phyloP scores from a whole-genome alignment of 352 stramenopile genomes.

The Phytophthora rubi region DNA sequence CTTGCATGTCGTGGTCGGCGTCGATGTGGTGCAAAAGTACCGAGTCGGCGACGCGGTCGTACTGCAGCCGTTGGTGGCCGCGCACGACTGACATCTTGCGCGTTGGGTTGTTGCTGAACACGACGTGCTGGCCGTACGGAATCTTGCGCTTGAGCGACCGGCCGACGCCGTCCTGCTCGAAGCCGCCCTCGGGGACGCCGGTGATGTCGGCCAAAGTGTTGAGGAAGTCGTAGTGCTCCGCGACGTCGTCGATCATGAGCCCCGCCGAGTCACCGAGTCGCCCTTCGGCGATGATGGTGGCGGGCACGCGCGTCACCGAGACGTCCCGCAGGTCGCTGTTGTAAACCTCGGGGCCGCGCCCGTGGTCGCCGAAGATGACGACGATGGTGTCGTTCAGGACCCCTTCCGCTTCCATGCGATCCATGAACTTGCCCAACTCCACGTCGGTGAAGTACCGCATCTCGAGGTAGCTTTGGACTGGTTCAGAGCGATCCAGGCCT shows the following conservation, averaged over 20 bases:
- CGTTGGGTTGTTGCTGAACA: conserved; percentile 18
- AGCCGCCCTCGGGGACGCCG: conserved; percentile 9
- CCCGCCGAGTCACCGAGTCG: conserved; percentile 9
- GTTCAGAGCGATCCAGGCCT: not conserved
- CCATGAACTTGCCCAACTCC: conserved; percentile 14
- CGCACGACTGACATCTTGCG: conserved; percentile 23
- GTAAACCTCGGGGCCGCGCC: not conserved
- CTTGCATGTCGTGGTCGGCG: conserved; percentile 16
- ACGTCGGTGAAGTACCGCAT: conserved; percentile 13
- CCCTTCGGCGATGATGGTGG: conserved; percentile 18
- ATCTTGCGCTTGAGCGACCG: conserved; percentile 20
- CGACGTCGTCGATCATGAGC: conserved; percentile 16
- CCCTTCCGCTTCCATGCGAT: conserved; percentile 14
- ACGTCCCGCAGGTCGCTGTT: not conserved
- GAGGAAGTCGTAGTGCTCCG: conserved; percentile 26
- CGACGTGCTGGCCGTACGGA: not conserved
- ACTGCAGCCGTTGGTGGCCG: conserved; percentile 15
- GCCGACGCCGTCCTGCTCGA: conserved; percentile 12
- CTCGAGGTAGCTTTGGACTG: conserved; percentile 8
- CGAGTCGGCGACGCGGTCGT: conserved; percentile 1
- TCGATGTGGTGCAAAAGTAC: conserved; percentile 17
- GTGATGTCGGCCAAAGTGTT: conserved; percentile 23
- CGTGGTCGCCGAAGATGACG: conserved; percentile 7
- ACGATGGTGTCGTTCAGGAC: conserved; percentile 20
- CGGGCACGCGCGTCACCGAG: conserved; percentile 12